Conservation (phyloP, 495 filamentous ascomycete genomes). For the Aspergillus baeticus region DNA sequence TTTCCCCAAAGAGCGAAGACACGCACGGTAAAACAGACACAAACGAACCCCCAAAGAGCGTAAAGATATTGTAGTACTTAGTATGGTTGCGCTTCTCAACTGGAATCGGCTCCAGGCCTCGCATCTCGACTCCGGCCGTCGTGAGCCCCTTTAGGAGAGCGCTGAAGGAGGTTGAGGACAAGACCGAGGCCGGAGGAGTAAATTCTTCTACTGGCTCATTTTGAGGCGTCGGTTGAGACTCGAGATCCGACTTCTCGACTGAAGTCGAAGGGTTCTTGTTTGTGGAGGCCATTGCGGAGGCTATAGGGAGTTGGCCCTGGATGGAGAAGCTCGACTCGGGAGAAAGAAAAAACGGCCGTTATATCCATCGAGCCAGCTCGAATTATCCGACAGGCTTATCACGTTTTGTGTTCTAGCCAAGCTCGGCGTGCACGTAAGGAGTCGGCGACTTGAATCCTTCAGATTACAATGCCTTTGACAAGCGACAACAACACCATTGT, state of each 20-base stretch:
- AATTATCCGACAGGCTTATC: too few species aligned
- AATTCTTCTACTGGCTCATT: background rate
- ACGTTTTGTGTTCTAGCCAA: too few species aligned
- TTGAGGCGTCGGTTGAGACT: background rate
- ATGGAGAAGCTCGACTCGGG: too few species aligned
- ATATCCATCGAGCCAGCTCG: too few species aligned
- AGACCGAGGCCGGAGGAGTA: background rate
- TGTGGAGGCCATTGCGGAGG: too few species aligned
- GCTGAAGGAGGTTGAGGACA: background rate
- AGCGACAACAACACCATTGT: too few species aligned
- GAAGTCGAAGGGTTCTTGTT: too few species aligned
- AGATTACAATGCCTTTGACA: too few species aligned
- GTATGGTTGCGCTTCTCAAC: background rate
- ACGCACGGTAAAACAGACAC: background rate
- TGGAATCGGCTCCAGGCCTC: constrained; percentile 1
- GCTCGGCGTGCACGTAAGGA: too few species aligned
- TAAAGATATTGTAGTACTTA: constrained; percentile 7
- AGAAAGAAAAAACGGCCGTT: too few species aligned
- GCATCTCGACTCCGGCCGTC: background rate
- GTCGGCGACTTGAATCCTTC: too few species aligned
- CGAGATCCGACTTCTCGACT: background rate
- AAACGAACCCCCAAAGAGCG: constrained; percentile 2
- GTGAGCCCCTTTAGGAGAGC: background rate
- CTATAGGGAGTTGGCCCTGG: too few species aligned
- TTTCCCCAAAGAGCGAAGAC: background rate